Percentiles rank a stretch among this genome's conserved stretches.
Conservation (phyloP, 108 stramenopile genomes). For the Cyclotella sp. region DNA sequence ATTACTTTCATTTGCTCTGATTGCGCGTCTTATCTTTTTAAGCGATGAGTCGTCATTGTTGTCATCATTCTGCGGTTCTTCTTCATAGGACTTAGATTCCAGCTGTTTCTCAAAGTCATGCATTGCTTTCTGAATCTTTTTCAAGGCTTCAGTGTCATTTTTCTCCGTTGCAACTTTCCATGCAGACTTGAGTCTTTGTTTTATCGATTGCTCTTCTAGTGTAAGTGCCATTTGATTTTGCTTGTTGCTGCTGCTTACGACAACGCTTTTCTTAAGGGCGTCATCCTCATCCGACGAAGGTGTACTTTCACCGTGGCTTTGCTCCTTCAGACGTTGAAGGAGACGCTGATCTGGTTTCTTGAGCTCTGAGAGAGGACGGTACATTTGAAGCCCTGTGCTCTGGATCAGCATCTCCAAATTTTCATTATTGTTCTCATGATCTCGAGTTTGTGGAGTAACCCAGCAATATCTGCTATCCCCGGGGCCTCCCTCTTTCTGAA, state of each 20-base stretch:
- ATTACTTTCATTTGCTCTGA: conserved; percentile 24
- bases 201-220: conserved; percentile 44
- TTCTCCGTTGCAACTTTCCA: conserved; percentile 48
- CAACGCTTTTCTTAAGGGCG: background rate
- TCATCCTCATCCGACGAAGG: background rate
- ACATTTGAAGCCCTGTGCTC: conserved; percentile 25
- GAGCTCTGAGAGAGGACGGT: conserved; percentile 30
- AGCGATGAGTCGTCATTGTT: conserved; percentile 23
- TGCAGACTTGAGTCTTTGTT: conserved; percentile 43
- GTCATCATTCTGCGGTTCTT: background rate
- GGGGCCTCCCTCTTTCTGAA: background rate
- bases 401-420: conserved; percentile 31
- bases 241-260: background rate
- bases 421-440: background rate
- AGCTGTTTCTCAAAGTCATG: conserved; percentile 41
- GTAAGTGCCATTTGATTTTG: conserved; percentile 33
- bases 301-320: conserved; percentile 14
- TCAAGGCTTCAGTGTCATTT: conserved; percentile 38
- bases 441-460: background rate
- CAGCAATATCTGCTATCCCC: conserved; percentile 31
- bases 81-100: conserved; percentile 8
- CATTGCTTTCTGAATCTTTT: conserved; percentile 52
- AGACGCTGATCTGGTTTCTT: conserved; percentile 37
- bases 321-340: conserved; percentile 9
- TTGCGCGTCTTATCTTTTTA: conserved; percentile 38